Conservation (phyloP, 2,329 filamentous ascomycete genomes). For the Calonectria henricotiae region DNA sequence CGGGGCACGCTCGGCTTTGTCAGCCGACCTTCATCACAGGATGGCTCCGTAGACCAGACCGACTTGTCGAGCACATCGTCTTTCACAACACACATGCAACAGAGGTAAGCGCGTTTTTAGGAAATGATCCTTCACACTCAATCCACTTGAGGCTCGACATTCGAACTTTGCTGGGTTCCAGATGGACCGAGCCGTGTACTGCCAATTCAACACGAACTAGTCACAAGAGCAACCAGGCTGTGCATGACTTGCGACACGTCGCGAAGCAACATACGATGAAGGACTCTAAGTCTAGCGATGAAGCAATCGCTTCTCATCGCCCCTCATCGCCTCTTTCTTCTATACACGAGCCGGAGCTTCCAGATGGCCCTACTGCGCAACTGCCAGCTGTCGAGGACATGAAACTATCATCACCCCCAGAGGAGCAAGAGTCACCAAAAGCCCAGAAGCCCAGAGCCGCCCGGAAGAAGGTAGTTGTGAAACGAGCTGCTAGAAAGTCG, state of each 20-base stretch:
- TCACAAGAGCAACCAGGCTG: neutral
- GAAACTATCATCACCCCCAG: constrained; percentile 36
- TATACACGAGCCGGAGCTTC: constrained; percentile 21
- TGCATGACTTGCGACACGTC: neutral
- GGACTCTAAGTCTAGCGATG: constrained; percentile 31
- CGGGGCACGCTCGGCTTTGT: constrained; percentile 1
- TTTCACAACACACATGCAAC: neutral
- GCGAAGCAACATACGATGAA: constrained; percentile 7
- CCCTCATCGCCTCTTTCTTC: constrained; percentile 41
- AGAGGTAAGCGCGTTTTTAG: too few species aligned
- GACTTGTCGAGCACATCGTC: constrained; percentile 5
- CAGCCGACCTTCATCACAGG: neutral
- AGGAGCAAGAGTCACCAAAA: constrained; percentile 27
- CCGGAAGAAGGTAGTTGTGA: constrained; percentile 47
- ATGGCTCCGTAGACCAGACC: constrained; percentile 1
- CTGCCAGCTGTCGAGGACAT: constrained; percentile 31
- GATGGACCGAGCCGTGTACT: neutral
- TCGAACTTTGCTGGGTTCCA: neutral
- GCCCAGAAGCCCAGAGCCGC: constrained; percentile 43
- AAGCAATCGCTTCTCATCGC: neutral
- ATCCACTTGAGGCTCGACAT: neutral
- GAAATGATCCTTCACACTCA: neutral
- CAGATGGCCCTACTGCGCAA: constrained; percentile 21
- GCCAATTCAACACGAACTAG: neutral
- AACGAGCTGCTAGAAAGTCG: constrained; percentile 51